Conservation (phyloP, 1,139 yeast genomes). For the Hemisphaericaspora lyxosophila region DNA sequence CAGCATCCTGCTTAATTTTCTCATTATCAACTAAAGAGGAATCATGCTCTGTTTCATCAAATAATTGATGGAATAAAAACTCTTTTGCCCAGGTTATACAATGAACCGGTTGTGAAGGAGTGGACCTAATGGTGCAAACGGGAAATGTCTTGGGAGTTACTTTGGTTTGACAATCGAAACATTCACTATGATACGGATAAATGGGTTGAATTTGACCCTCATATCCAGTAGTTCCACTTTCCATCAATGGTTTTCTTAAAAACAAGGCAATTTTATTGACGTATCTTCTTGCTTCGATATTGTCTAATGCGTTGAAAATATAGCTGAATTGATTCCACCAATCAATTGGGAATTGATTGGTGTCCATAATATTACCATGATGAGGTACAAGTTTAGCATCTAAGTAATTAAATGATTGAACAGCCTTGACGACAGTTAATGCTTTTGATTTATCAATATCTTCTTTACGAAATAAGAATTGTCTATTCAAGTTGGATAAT, state of each 20-base stretch:
- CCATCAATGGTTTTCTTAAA: constrained; percentile 74
- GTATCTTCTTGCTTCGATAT: constrained; percentile 86
- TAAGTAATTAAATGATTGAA: constrained; percentile 70
- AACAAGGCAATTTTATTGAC: constrained; percentile 83
- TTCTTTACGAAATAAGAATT: constrained; percentile 80
- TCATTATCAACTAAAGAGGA: constrained; percentile 29
- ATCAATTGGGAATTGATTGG: constrained; percentile 61
- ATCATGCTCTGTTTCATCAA: constrained; percentile 52
- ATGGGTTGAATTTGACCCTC: constrained; percentile 94
- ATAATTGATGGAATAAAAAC: constrained; percentile 78
- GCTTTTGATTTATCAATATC: constrained; percentile 89
- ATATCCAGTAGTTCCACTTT: constrained; percentile 93
- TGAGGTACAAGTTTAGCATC: constrained; percentile 70
- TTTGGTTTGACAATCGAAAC: constrained; percentile 88
- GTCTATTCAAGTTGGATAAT: constrained; percentile 86
- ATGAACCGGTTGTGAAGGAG: constrained; percentile 95
- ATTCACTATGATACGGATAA: constrained; percentile 77
- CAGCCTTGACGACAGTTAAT: constrained; percentile 79
- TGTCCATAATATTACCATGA: constrained; percentile 87
- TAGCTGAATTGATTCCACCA: constrained; percentile 84
- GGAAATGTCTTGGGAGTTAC: constrained; percentile 90
- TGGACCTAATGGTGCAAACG: constrained; percentile 93
- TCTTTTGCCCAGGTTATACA: constrained; percentile 98
- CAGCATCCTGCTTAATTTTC: constrained; percentile 34
- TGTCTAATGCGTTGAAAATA: constrained; percentile 90